A percentile compares a stretch with the other conserved stretches of the same genome.
Evolutionary conservation across 1,284 basidiomycete species (phyloP).

Genomic region (Puccinia sorghi): DNA sequence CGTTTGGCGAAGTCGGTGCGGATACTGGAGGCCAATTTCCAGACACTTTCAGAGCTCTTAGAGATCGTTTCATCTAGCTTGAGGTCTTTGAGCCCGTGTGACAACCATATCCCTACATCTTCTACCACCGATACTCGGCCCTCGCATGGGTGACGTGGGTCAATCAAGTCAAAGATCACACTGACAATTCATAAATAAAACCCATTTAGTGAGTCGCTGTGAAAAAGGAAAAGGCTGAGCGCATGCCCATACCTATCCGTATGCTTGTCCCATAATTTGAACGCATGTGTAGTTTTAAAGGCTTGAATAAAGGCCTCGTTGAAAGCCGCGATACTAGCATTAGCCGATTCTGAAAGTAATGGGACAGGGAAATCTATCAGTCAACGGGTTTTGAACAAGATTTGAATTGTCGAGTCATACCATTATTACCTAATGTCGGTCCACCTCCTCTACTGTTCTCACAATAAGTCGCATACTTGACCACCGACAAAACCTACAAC

Average conservation of each 20-base stretch:
- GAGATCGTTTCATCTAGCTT: constrained; percentile 46
- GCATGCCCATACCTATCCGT: constrained; percentile 65
- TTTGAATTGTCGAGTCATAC: constrained; percentile 48
- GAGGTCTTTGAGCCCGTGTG: constrained; percentile 48
- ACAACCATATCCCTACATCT: constrained; percentile 45
- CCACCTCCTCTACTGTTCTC: constrained; percentile 65
- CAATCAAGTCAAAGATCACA: constrained; percentile 49
- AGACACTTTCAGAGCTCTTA: constrained; percentile 47
- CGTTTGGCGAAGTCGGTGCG: constrained; percentile 45
- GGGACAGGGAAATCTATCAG: neutral
- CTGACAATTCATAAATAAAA: constrained; percentile 2
- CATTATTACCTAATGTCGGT: constrained; percentile 54
- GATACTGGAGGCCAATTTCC: constrained; percentile 41
- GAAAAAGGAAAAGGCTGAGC: neutral
- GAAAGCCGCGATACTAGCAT: constrained; percentile 66
- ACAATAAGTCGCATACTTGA: constrained; percentile 81
- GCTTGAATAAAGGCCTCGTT: constrained; percentile 78
- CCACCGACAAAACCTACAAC: constrained; percentile 66
- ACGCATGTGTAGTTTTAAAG: constrained; percentile 79
- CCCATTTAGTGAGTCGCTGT: neutral
- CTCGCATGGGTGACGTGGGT: constrained; percentile 49
- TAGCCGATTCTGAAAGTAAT: constrained; percentile 33
- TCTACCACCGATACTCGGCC: constrained; percentile 50
- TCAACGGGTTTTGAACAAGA: neutral
- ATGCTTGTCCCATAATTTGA: constrained; percentile 78